Percentiles rank a stretch among this genome's conserved stretches.
phyloP scores from a whole-genome alignment of 345 rosid genomes.

The rapeseed (Brassica napus) region DNA sequence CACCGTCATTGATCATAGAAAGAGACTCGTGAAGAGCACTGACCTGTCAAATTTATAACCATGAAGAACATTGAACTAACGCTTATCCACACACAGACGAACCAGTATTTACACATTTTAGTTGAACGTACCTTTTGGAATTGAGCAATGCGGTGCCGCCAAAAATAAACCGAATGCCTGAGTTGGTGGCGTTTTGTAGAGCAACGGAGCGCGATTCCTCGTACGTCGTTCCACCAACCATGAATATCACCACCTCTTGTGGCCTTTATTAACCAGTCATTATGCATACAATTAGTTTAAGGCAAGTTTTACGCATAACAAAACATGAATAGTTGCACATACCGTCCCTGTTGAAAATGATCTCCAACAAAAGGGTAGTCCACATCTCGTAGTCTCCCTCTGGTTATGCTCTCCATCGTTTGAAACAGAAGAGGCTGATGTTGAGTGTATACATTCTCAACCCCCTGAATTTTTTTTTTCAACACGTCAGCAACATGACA shows the following conservation, averaged over 20 bases:
- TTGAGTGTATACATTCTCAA: not conserved
- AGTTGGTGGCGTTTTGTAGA: conserved; percentile 69
- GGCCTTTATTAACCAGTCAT: conserved; percentile 53
- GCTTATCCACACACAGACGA: not conserved
- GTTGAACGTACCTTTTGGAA: conserved; percentile 68
- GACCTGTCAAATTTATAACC: conserved; percentile 62
- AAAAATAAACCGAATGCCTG: conserved; percentile 81
- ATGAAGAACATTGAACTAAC: conserved; percentile 43
- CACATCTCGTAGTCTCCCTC: conserved; percentile 88
- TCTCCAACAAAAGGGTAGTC: conserved; percentile 95
- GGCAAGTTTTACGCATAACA: not conserved
- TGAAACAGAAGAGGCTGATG: not conserved
- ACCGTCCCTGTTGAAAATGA: conserved; percentile 90
- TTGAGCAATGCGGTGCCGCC: conserved; percentile 82
- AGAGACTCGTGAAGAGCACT: not conserved
- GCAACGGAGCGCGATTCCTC: conserved; percentile 91
- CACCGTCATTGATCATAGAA: too few relatives aligned
- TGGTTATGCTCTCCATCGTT: conserved; percentile 22
- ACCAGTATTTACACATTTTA: too few relatives aligned
- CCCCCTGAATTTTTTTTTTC: too few relatives aligned
- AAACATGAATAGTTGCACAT: not conserved
- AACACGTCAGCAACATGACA: conserved; percentile 1
- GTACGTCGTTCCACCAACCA: conserved; percentile 98
- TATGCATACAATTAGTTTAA: not conserved
- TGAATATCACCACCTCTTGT: conserved; percentile 82